Base-by-base conservation (phyloP, 257 asterid genomes). In the Linderniella brevidens region DNA sequence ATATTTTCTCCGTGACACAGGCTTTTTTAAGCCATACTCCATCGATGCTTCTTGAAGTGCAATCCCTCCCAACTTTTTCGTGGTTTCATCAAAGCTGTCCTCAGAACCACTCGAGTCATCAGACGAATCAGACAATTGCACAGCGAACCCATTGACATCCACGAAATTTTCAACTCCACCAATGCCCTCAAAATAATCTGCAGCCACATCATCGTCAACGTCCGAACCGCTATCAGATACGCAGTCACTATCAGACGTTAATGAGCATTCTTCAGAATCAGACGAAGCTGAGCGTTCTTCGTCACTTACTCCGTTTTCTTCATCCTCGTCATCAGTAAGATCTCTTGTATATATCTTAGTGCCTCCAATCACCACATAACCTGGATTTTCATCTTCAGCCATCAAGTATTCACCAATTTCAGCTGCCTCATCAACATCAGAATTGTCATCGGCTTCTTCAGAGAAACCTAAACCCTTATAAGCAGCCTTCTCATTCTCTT, bases 161-260 rank as follows among this genome's bases (percentile, higher is more conserved):
- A 84, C 52, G 38, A 60, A 42, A 48, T 70, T 48, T 18, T 48
- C 46, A 65, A 41, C 53, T 32, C 90, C 93, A 37, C 92, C 94
- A 54, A 70, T 84, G 42, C 98, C 80, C 65, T 81, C 87, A 52
- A 70, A 67, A 64, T 84, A 88, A 81, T 88, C 98, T 39, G 66
- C 81, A 57, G 94, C 98, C 50, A 88, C 72, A 56, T 69, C 96
- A 16, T 78, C 96, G 54, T 88, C 96, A 39, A 88, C 50, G 51
- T 80, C 92, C 41, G 94, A 76, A 62, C 70, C 81, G 62, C 79
- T 77, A 53, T 65, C 68, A 15, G 80, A 74, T 25, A 56, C 48
- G 32, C 57, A 69, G 46, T 62, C 80, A 57, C 70, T 68, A 19
- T 68, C 93, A 17, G 82, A 74, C 19, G 78, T 57, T 43, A 51